Evolutionary conservation across 75 land plant genomes (phyloP).

Genomic region (Selaginella moellendorffii): DNA sequence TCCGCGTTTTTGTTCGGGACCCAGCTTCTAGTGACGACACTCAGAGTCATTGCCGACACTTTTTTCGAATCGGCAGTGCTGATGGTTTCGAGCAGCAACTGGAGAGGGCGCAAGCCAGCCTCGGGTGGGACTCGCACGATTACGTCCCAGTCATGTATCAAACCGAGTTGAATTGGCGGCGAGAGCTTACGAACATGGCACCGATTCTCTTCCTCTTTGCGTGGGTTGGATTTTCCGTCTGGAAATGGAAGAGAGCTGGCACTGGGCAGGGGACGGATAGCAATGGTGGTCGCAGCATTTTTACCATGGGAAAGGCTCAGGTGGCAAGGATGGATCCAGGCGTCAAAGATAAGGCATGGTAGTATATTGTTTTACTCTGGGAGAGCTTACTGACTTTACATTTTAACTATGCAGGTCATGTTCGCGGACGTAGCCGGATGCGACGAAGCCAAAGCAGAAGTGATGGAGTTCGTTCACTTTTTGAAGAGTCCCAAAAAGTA

Average conservation of each 20-base stretch:
- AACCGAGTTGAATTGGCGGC: slow-evolving; percentile 40
- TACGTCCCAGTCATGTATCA: slow-evolving; percentile 82
- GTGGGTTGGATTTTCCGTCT: slow-evolving; percentile 11
- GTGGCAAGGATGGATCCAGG: slow-evolving; percentile 45
- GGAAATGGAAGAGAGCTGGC: slow-evolving; percentile 8
- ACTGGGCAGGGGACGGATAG: slow-evolving; percentile 20
- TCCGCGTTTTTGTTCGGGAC: slow-evolving; percentile 5
- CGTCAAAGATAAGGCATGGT: slow-evolving; percentile 18
- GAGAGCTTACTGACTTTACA: background rate
- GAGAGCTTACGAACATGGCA: slow-evolving; percentile 25
- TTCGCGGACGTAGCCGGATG: slow-evolving; percentile 96
- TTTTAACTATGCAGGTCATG: slow-evolving; percentile 47
- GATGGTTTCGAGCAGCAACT: slow-evolving; percentile 41
- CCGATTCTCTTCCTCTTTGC: slow-evolving; percentile 34
- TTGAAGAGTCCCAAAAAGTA: slow-evolving; percentile 44
- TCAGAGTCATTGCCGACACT: slow-evolving; percentile 28
- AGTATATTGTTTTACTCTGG: background rate
- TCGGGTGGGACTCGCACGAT: slow-evolving; percentile 67
- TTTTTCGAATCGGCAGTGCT: slow-evolving; percentile 38
- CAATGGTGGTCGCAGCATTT: slow-evolving; percentile 33
- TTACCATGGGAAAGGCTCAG: slow-evolving; percentile 40
- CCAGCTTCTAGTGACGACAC: background rate
- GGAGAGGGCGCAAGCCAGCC: slow-evolving; percentile 35
- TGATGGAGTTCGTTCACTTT: slow-evolving; percentile 49
- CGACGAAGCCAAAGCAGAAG: slow-evolving; percentile 46